phyloP scores from a whole-genome alignment of 805 yeast species.

The Nakazawaea ernobii region DNA sequence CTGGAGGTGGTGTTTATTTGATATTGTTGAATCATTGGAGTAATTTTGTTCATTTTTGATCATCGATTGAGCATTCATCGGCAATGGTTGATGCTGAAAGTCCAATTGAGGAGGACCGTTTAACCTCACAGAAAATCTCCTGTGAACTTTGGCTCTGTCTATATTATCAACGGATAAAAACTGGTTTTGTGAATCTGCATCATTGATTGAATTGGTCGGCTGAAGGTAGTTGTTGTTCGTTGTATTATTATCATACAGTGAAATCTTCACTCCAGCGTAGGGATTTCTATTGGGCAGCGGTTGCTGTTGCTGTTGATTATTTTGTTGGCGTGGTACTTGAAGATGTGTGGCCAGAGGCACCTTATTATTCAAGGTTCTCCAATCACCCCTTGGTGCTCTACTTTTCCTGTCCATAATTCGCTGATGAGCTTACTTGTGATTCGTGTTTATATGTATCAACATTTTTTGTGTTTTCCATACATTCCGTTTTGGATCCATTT shows the following conservation, averaged over 20 bases:
- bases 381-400: constrained; percentile 13
- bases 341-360: background rate
- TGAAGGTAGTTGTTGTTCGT: background rate
- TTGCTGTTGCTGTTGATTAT: background rate
- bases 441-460: too few species aligned
- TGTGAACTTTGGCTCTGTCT: constrained; percentile 24
- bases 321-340: too few species aligned
- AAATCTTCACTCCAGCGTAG: constrained; percentile 4
- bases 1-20: constrained; percentile 5
- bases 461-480: too few species aligned
- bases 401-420: constrained; percentile 9
- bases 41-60: background rate
- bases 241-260: background rate
- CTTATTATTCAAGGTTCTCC: constrained; percentile 3
- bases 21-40: background rate
- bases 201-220: background rate
- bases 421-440: too few species aligned
- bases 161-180: constrained; percentile 2
- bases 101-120: constrained; percentile 13
- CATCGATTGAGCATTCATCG: constrained; percentile 16
- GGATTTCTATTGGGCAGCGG: constrained; percentile 1
- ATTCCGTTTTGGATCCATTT: too few species aligned
- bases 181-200: background rate
- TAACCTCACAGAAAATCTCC: constrained; percentile 38
- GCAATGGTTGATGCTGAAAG: constrained; percentile 21